phyloP scores from a whole-genome alignment of 495 filamentous ascomycete genomes.

The Daldinia vernicosa region DNA sequence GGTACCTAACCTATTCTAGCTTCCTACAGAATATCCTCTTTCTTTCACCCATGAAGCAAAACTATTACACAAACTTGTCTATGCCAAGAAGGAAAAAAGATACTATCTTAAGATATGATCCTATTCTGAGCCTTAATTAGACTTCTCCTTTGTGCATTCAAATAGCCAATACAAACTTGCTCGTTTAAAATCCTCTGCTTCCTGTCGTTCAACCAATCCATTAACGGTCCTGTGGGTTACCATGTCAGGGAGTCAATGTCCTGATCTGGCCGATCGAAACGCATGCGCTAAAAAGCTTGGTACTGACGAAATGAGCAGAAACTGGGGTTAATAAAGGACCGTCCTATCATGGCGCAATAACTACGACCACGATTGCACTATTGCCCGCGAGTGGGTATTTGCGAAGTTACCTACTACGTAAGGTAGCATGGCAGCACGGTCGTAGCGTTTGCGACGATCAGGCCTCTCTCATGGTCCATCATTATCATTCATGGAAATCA shows the following conservation, averaged over 20 bases:
- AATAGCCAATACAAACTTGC: background rate
- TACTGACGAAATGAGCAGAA: constrained; percentile 26
- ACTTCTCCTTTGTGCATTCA: background rate
- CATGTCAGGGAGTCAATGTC: background rate
- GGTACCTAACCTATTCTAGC: background rate
- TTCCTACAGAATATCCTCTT: background rate
- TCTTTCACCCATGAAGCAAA: background rate
- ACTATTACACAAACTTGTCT: background rate
- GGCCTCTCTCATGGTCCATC: constrained; percentile 13
- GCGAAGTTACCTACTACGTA: constrained; percentile 1
- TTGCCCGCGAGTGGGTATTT: constrained; percentile 24
- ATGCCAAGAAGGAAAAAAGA: background rate
- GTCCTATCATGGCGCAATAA: constrained; percentile 29
- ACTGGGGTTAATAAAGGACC: constrained; percentile 18
- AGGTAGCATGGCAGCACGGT: background rate
- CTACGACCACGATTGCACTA: constrained; percentile 21
- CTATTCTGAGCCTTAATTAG: background rate
- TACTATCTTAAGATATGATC: background rate
- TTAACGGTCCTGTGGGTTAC: background rate
- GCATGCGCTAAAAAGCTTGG: constrained; percentile 37
- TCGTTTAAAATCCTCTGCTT: background rate
- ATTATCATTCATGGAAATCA: constrained; percentile 3
- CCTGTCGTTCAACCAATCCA: background rate
- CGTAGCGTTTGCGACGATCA: constrained; percentile 30
- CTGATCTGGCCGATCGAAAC: constrained; percentile 36